Percentiles rank a stretch among this genome's conserved stretches.
Evolutionary conservation across 805 yeast genomes (phyloP).

Genomic region (Candida adriatica): DNA sequence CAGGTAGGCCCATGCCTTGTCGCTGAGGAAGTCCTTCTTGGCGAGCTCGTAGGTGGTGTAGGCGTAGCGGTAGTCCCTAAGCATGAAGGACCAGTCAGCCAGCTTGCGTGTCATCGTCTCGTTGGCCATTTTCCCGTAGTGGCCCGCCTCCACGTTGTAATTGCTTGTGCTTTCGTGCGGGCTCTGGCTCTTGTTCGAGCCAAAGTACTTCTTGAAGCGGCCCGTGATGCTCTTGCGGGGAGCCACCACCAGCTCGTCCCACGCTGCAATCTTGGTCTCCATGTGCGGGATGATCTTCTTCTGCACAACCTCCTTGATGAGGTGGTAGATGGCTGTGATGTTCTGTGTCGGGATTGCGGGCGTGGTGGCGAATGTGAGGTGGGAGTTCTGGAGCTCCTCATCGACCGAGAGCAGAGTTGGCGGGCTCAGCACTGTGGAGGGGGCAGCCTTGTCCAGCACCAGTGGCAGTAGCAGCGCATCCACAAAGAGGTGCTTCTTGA

Average conservation of each 20-base stretch:
- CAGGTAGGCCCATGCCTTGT: constrained; percentile 71
- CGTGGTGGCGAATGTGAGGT: constrained; percentile 8
- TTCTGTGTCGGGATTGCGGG: constrained; percentile 12
- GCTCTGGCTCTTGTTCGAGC: constrained; percentile 14
- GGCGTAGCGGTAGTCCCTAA: constrained; percentile 84
- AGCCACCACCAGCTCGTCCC: constrained; percentile 79
- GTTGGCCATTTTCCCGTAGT: constrained; percentile 53
- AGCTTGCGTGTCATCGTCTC: constrained; percentile 74
- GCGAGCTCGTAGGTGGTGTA: constrained; percentile 76
- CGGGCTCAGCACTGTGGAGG: constrained; percentile 17
- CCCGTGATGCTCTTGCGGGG: constrained; percentile 75
- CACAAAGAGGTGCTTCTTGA: constrained; percentile 31
- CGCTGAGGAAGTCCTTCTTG: constrained; percentile 68
- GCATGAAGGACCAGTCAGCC: constrained; percentile 89
- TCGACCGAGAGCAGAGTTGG: constrained; percentile 35
- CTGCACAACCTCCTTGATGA: constrained; percentile 29
- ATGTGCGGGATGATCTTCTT: constrained; percentile 60
- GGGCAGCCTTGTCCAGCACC: constrained; percentile 7
- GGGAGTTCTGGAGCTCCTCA: constrained; percentile 33
- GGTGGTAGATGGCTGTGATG: constrained; percentile 13
- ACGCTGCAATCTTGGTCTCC: constrained; percentile 70
- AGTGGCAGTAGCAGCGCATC: constrained; percentile 22
- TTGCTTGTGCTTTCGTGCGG: constrained; percentile 22
- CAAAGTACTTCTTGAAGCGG: constrained; percentile 52
- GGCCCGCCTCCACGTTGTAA: constrained; percentile 47